Evolutionary conservation across 495 filamentous ascomycete species (phyloP), one percentile per base, ranked within the genome.

Genomic region (Penicillium canescens): DNA sequence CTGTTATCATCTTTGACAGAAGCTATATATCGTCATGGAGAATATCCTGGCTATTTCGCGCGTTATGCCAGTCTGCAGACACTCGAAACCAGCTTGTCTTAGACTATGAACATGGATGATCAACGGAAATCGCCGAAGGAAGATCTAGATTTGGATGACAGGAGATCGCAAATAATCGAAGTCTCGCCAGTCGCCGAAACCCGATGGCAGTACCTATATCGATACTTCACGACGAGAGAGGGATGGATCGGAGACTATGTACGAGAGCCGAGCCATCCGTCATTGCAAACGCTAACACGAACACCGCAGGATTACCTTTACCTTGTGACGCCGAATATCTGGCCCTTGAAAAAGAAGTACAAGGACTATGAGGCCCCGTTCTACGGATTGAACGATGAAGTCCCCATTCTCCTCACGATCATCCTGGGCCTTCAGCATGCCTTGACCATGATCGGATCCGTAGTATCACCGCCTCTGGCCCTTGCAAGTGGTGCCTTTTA

Each of bases 331-430:
- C 90, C 90, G 6, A 92, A 91, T 57, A 71, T 94, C 44, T 78
- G 75, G 60, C 50, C 90, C 81, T 12, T 94, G 86, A 77, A 84
- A 89, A 81, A 79, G 72, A 66, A 86, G 79, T 73, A 68, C 79
- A 28, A 76, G 71, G 44, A 71, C 71, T 62, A 77, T 73, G 26
- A 67, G 56, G 81, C 87, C n/a, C 89, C 90, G 9, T 93, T 94
- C 70, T 93, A 92, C 61, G 90, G 89, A 18, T 81, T 93, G 23
- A 80, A 94, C 60, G 88, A 92, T 62, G 74, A 75, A 20, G 88
- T 94, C 79, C 89, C 90, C 10, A 81, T 93, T 21, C 58, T 94
- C 6, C 69, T 95, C 12, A 88, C 86, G 4, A 73, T 92, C 3
- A 68, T 88, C 6, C 72, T 87, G 12, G 85, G 85, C 20, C 80